These are phyloP conservation scores for Coccomyxa sp. DNA, from an alignment of 139 green algal species.

Conservation along the genomic window DNA sequence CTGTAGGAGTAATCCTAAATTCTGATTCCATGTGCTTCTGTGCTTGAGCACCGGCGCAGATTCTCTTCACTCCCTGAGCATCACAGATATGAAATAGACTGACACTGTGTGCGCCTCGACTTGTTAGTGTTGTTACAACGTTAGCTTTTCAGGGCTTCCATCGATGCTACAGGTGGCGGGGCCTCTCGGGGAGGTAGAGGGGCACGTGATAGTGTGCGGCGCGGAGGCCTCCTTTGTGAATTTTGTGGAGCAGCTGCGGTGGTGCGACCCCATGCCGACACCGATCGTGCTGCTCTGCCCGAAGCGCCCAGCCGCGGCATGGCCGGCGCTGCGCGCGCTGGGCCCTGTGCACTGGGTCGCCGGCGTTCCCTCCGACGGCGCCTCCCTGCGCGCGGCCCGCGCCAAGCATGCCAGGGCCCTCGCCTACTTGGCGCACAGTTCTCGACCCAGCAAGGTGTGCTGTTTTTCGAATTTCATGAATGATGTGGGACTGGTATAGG, in stretches of 20 bases:
- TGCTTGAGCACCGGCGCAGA: no score
- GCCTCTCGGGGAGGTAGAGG: constrained; percentile 11
- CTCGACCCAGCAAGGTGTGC: constrained; percentile 26
- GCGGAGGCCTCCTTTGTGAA: constrained; percentile 34
- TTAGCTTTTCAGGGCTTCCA: no score
- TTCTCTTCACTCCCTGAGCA: no score
- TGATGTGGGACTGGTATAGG: no score
- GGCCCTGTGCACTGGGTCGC: constrained; percentile 24
- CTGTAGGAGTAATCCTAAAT: no score
- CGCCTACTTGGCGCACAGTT: constrained; percentile 28
- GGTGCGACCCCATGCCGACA: constrained; percentile 15
- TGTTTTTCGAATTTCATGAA: no score
- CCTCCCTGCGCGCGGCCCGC: constrained; percentile 26
- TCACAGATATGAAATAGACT: no score
- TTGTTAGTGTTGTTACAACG: no score
- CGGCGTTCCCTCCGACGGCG: constrained; percentile 43
- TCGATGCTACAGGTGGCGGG: not conserved
- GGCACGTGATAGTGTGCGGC: constrained; percentile 57
- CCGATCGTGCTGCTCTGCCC: constrained; percentile 53
- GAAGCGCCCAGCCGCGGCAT: not conserved
- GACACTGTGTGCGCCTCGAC: no score
- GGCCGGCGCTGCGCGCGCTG: constrained; percentile 15
- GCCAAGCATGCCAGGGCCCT: constrained; percentile 30
- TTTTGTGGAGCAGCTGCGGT: constrained; percentile 47
- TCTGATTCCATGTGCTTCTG: no score